These are phyloP conservation scores for Lipomyces yamadae DNA, from an alignment of 805 yeast genomes.

Conservation along the genomic window DNA sequence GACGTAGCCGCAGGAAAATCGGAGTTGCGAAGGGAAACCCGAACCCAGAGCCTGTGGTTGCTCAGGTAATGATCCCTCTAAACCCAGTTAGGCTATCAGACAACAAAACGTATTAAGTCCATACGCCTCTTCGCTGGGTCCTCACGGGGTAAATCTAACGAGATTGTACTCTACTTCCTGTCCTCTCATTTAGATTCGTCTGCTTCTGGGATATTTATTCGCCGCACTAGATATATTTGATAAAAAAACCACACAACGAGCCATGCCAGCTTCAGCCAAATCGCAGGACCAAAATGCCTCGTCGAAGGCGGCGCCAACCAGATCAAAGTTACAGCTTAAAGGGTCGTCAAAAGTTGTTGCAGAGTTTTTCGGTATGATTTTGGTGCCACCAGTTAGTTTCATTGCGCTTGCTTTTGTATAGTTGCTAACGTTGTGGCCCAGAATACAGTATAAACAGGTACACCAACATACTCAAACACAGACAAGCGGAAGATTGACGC, in stretches of 20 bases:
- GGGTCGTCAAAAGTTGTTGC: constrained; percentile 81
- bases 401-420: background rate
- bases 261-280: background rate
- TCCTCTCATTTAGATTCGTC: too few species aligned
- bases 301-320: constrained; percentile 43
- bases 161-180: too few species aligned
- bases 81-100: too few species aligned
- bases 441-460: constrained; percentile 69
- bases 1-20: too few species aligned
- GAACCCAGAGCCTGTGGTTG: too few species aligned
- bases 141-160: too few species aligned
- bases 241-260: background rate
- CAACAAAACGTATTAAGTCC: too few species aligned
- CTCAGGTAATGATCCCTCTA: too few species aligned
- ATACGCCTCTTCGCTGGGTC: too few species aligned
- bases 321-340: constrained; percentile 62
- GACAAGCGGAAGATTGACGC: background rate
- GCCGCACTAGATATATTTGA: background rate
- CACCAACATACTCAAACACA: background rate
- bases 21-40: too few species aligned
- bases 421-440: constrained; percentile 15
- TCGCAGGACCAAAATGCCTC: background rate
- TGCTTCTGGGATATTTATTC: background rate
- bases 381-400: background rate
- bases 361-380: constrained; percentile 66